Base-by-base conservation (phyloP, 2,329 filamentous ascomycete species). In the Scytalidium lignicola region DNA sequence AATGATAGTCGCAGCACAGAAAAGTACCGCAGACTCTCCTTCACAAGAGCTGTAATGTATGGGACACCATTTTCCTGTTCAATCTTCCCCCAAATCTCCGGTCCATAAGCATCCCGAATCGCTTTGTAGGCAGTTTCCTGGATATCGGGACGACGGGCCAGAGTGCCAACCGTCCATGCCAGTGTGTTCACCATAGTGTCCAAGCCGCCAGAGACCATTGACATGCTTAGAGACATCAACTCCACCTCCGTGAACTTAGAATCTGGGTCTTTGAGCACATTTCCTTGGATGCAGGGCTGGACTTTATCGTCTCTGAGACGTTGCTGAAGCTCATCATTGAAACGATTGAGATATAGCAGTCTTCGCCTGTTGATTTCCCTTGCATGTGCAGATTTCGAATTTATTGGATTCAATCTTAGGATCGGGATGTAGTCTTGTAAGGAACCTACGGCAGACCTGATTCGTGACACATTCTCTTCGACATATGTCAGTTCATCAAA, bases 151-250 rank as follows among this genome's bases (percentile, higher is more conserved):
- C 80, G 47, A 19, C 50, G 52, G 17, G 55, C 51, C 4, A 57
- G 29, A 1, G 50, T 49, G 2, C 51, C 44, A 13, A 57, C 44
- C 21, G 47, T 53, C 55, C 55, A 58, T 23, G 51, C 51, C 28
- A 58, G 46, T 6, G 55, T 56, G 44, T 39, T 53, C 41, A 29
- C 32, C n/a, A 18, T 50, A 7, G 37, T 50, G 15, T 50, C 48
- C n/a, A 85, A 67, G 0, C 82, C 81, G 1, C 82, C 82, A 0
- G 79, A 81, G 9, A 85, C 67, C 82, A 86, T 85, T 1, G 81
- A 85, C 54, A 85, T 64, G 53, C 78, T 82, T 57, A 85, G 85
- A 0, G 76, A 80, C 0, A 74, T 82, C 37, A 85, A 70, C 55
- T 85, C 82, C 44, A 77, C 79, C 40, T 74, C 72, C 63, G 76